phyloP scores from a whole-genome alignment of 306 rosid genomes.

The Phaseolus lunatus region DNA sequence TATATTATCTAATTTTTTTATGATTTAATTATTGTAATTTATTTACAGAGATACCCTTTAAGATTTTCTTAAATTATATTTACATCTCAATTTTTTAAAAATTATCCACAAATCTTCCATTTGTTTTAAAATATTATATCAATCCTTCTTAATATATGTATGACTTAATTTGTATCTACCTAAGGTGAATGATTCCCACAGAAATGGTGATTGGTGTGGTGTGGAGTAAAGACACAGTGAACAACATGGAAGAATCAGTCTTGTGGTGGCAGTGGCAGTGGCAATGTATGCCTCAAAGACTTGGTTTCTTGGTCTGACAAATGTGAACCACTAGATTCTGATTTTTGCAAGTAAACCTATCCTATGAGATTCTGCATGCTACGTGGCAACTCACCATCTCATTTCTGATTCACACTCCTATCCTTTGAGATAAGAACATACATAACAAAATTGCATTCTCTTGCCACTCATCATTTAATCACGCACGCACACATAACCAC shows the following conservation, averaged over 20 bases:
- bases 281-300: slow-evolving; percentile 36
- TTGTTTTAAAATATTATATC: too few species aligned
- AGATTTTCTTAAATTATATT: too few species aligned
- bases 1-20: too few species aligned
- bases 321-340: slow-evolving; percentile 47
- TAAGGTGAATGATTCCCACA: not conserved
- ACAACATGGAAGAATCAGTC: slow-evolving; percentile 27
- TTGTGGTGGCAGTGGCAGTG: slow-evolving; percentile 11
- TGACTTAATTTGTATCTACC: too few species aligned
- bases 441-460: slow-evolving; percentile 36
- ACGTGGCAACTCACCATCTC: slow-evolving; percentile 42
- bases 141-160: too few species aligned
- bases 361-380: slow-evolving; percentile 47
- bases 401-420: slow-evolving; percentile 42
- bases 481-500: not conserved
- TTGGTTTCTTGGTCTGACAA: slow-evolving; percentile 4
- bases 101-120: too few species aligned
- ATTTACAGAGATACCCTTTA: too few species aligned
- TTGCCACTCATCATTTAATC: slow-evolving; percentile 15
- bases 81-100: too few species aligned
- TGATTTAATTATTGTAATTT: too few species aligned
- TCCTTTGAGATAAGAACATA: slow-evolving; percentile 46
- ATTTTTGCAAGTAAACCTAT: slow-evolving; percentile 45
- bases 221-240: not conserved
- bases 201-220: not conserved